A percentile compares a stretch with the other conserved stretches of the same genome.
These are phyloP conservation scores for Septoria petroselini DNA, from an alignment of 2,329 filamentous ascomycete species.

Conservation along the genomic window DNA sequence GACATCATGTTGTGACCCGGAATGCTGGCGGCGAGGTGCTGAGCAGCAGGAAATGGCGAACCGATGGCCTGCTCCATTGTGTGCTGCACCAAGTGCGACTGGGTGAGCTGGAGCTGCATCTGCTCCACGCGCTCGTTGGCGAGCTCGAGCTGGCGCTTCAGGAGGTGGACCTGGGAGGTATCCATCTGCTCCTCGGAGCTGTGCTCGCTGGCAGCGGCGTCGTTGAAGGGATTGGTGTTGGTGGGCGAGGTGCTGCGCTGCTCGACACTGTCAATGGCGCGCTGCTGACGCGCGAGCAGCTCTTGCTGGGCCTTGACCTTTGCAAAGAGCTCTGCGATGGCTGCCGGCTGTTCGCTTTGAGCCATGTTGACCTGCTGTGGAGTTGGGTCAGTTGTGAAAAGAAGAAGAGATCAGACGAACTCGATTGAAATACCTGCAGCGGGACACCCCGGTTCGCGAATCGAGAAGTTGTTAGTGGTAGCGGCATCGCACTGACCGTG, in stretches of 20 bases:
- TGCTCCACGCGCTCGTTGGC: slow-evolving; percentile 68
- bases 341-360: slow-evolving; percentile 8
- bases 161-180: slow-evolving; percentile 61
- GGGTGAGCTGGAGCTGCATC: slow-evolving; percentile 68
- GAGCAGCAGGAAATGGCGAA: slow-evolving; percentile 34
- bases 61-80: slow-evolving; percentile 53
- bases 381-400: slow-evolving; percentile 12
- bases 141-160: slow-evolving; percentile 69
- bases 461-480: slow-evolving; percentile 41
- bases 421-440: slow-evolving; percentile 25
- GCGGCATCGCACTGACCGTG: slow-evolving; percentile 25
- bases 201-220: slow-evolving; percentile 28
- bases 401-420: slow-evolving; percentile 23
- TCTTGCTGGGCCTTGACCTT: slow-evolving; percentile 70
- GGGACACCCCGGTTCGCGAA: slow-evolving; percentile 35
- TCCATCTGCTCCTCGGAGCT: slow-evolving; percentile 36
- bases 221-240: slow-evolving; percentile 35
- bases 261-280: slow-evolving; percentile 46
- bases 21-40: slow-evolving; percentile 34
- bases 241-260: slow-evolving; percentile 35
- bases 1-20: slow-evolving; percentile 21
- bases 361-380: slow-evolving; percentile 20
- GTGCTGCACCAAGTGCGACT: slow-evolving; percentile 59
- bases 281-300: slow-evolving; percentile 58
- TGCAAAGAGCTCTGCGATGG: slow-evolving; percentile 69